These are phyloP conservation scores for Botrytis tulipae DNA, from an alignment of 2,329 filamentous ascomycete genomes.

Conservation along the genomic window DNA sequence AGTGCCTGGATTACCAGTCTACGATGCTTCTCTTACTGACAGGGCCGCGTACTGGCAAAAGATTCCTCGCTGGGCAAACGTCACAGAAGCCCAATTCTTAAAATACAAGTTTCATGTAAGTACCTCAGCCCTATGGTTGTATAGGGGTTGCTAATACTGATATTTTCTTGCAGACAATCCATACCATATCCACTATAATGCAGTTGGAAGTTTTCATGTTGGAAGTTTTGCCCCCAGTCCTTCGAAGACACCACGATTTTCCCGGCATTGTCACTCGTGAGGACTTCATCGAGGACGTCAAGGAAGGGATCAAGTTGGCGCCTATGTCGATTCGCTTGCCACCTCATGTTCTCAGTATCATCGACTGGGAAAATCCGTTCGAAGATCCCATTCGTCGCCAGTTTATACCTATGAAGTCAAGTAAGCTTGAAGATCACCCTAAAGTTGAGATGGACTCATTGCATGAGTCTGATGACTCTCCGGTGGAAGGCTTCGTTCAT, in stretches of 20 bases:
- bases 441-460: conserved; percentile 56
- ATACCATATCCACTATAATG: conserved; percentile 10
- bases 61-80: conserved; percentile 49
- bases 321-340: conserved; percentile 61
- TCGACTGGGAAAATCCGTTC: conserved; percentile 58
- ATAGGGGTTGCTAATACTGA: neutral
- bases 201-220: conserved; percentile 49
- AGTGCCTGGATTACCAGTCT: conserved; percentile 9
- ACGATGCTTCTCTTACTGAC: conserved; percentile 22
- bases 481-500: conserved; percentile 58
- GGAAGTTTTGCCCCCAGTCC: conserved; percentile 48
- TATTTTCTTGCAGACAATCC: neutral
- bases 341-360: conserved; percentile 57
- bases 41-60: conserved; percentile 49
- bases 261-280: conserved; percentile 46
- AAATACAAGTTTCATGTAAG: conserved; percentile 55
- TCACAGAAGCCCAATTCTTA: conserved; percentile 49
- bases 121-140: conserved; percentile 23
- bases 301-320: conserved; percentile 50
- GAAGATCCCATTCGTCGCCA: conserved; percentile 60
- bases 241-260: conserved; percentile 44
- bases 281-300: conserved; percentile 54
- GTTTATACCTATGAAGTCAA: conserved; percentile 56
- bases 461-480: conserved; percentile 55
- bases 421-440: conserved; percentile 53